Percentiles rank a stretch among this genome's conserved stretches.
phyloP scores from a whole-genome alignment of 2,329 filamentous ascomycete genomes.

The Xylogone sp. region DNA sequence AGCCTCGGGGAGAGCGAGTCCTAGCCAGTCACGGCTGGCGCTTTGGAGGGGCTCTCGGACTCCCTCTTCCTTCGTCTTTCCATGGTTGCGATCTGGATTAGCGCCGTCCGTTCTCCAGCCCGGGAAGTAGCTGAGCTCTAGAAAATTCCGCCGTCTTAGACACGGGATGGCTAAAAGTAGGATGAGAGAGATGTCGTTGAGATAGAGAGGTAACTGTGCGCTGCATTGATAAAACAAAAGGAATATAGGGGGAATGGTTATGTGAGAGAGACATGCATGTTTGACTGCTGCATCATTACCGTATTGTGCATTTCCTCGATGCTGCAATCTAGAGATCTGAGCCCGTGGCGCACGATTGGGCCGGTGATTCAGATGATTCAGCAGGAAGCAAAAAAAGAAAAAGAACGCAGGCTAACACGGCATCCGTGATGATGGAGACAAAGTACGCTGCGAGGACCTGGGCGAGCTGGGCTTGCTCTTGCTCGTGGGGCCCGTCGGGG shows the following conservation, averaged over 20 bases:
- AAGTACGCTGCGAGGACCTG: not conserved
- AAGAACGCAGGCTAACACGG: too few relatives aligned
- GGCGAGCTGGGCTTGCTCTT: not conserved
- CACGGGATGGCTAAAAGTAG: too few relatives aligned
- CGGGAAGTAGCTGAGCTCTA: not conserved
- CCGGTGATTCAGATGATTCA: not conserved
- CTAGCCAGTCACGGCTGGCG: not conserved
- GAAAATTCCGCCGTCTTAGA: too few relatives aligned
- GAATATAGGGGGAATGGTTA: too few relatives aligned
- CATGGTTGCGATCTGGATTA: not conserved
- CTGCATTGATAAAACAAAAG: too few relatives aligned
- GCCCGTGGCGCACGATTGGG: not conserved
- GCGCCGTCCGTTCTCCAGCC: not conserved
- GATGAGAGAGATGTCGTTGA: too few relatives aligned
- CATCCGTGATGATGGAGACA: too few relatives aligned
- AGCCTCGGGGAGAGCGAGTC: not conserved
- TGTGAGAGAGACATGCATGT: not conserved
- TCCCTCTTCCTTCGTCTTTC: not conserved
- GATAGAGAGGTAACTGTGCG: too few relatives aligned
- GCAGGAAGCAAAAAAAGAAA: not conserved
- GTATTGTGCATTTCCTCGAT: not conserved
- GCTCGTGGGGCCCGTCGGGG: constrained; percentile 5
- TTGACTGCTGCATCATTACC: not conserved
- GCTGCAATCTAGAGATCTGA: not conserved
- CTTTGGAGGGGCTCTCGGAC: not conserved